Evolutionary conservation across 331 rosid species (phyloP).

Genomic region (Pyrus hybrid): DNA sequence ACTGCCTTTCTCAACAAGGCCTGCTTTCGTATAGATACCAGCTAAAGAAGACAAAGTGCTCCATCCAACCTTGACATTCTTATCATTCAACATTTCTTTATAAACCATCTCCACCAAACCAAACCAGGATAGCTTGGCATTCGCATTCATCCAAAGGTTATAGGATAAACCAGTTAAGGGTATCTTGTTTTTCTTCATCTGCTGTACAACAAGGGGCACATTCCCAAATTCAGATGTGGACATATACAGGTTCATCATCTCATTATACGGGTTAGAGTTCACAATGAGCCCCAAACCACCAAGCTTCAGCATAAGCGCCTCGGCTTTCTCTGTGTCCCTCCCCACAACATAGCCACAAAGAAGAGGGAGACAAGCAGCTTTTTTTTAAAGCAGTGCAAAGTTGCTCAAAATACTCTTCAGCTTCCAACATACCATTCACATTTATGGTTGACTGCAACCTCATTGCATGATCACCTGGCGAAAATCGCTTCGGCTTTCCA

Average conservation of each 20-base stretch:
- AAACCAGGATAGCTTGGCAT: slow-evolving; percentile 36
- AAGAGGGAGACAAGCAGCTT: slow-evolving; percentile 54
- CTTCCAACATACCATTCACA: slow-evolving; percentile 42
- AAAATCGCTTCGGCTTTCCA: slow-evolving; percentile 39
- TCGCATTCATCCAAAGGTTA: slow-evolving; percentile 79
- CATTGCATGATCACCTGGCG: slow-evolving; percentile 47
- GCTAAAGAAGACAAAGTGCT: slow-evolving; percentile 74
- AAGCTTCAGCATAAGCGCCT: slow-evolving; percentile 62
- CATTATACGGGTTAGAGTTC: slow-evolving; percentile 57
- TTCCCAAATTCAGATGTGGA: slow-evolving; percentile 47
- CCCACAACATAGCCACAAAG: slow-evolving; percentile 45
- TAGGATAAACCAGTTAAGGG: slow-evolving; percentile 62
- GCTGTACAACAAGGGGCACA: slow-evolving; percentile 53
- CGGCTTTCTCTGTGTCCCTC: slow-evolving; percentile 48
- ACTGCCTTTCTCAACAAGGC: slow-evolving; percentile 45
- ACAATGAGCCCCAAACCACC: slow-evolving; percentile 55
- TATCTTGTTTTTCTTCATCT: slow-evolving; percentile 63
- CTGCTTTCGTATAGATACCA: slow-evolving; percentile 46
- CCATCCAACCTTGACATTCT: slow-evolving; percentile 71
- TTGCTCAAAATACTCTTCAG: slow-evolving; percentile 50
- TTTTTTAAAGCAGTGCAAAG: slow-evolving; percentile 37
- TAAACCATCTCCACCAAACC: slow-evolving; percentile 45
- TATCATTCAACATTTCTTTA: slow-evolving; percentile 54
- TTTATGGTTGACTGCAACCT: slow-evolving; percentile 47
- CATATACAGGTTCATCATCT: slow-evolving; percentile 84